phyloP scores from a whole-genome alignment of 2,329 filamentous ascomycete species.

The Ascochyta koolunga region DNA sequence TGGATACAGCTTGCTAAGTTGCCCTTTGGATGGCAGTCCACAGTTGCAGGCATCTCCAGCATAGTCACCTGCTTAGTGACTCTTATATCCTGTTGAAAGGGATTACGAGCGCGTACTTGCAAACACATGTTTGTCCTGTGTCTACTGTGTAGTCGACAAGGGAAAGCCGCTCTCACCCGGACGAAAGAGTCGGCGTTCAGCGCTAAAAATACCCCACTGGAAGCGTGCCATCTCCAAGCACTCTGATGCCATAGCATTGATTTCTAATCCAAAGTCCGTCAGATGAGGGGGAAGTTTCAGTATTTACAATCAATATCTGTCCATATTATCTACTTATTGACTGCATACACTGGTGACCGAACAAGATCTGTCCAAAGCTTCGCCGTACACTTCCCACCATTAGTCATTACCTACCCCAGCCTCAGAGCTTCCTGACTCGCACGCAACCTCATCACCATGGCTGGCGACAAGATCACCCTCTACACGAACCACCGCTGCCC shows the following conservation, averaged over 20 bases:
- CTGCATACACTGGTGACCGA: neutral
- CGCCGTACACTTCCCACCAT: neutral
- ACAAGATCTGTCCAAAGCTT: neutral
- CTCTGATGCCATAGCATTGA: constrained; percentile 32
- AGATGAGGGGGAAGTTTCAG: neutral
- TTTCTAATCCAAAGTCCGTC: constrained; percentile 30
- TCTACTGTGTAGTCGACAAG: neutral
- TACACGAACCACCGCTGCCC: constrained; percentile 76
- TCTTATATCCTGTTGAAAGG: too few relatives aligned
- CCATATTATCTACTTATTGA: neutral
- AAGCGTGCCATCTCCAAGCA: constrained; percentile 18
- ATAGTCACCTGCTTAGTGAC: neutral
- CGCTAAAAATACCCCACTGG: constrained; percentile 22
- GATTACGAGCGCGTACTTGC: too few relatives aligned
- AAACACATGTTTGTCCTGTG: neutral
- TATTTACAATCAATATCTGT: constrained; percentile 5
- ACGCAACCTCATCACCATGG: constrained; percentile 1
- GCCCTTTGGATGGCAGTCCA: neutral
- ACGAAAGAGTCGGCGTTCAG: constrained; percentile 13
- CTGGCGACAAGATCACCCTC: constrained; percentile 61
- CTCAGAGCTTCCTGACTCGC: constrained; percentile 7
- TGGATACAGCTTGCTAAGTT: neutral
- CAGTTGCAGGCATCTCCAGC: neutral
- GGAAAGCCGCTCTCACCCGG: constrained; percentile 1
- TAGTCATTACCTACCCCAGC: constrained; percentile 6